Conservation (phyloP, 2,329 filamentous ascomycete genomes). For the Cladophialophora psammophila region DNA sequence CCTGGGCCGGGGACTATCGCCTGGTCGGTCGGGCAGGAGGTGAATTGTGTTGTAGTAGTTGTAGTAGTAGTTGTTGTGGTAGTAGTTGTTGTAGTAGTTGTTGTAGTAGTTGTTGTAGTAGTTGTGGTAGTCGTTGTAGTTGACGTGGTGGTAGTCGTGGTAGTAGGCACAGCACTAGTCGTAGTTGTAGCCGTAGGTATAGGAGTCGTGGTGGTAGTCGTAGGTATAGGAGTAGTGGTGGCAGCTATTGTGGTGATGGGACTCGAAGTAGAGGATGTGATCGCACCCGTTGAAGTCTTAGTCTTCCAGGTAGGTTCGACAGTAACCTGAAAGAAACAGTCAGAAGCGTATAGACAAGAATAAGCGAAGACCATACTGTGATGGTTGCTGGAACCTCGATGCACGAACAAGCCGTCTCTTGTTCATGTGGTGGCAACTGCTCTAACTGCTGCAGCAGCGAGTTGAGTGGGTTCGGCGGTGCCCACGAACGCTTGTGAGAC, state of each 20-base stretch:
- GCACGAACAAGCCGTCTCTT: neutral
- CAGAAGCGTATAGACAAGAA: neutral
- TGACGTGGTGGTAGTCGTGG: neutral
- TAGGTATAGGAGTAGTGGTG: neutral
- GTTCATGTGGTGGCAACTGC: neutral
- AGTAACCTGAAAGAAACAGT: neutral
- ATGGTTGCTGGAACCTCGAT: neutral
- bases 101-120: neutral
- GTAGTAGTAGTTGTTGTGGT: neutral
- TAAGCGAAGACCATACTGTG: neutral
- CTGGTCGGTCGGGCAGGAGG: neutral
- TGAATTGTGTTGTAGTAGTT: neutral
- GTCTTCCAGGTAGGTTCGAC: neutral
- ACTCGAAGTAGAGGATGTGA: neutral
- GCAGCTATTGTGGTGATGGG: neutral
- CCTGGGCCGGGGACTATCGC: neutral
- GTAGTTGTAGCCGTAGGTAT: neutral
- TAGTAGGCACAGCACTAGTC: neutral
- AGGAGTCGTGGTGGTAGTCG: neutral
- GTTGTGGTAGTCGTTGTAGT: neutral
- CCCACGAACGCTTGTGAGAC: neutral
- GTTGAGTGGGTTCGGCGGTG: neutral
- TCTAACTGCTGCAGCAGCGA: neutral
- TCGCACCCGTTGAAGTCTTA: neutral
- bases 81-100: neutral